These are phyloP conservation scores for Oryza rufipogon DNA, from an alignment of 176 grass and related monocot species.

Conservation along the genomic window DNA sequence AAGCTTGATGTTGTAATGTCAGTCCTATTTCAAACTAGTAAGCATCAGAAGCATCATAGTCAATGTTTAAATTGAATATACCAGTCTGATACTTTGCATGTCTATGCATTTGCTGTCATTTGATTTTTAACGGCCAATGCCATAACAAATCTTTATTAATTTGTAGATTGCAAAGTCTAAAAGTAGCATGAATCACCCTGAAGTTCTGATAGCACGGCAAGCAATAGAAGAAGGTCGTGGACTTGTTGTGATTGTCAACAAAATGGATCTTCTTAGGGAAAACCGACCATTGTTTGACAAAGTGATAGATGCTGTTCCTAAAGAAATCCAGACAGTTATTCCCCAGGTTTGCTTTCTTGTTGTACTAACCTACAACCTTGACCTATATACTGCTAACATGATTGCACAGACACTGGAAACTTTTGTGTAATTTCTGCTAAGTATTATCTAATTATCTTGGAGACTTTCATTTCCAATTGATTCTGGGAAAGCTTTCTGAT, in stretches of 20 bases:
- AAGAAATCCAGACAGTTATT: slow-evolving; percentile 91
- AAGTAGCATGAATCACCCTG: slow-evolving; percentile 85
- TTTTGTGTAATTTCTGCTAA: no score
- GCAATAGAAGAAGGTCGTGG: slow-evolving; percentile 96
- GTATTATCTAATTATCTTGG: no score
- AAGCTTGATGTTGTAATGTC: slow-evolving; percentile 19
- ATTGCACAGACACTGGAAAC: no score
- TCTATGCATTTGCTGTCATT: slow-evolving; percentile 23
- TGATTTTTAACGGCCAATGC: slow-evolving; percentile 12
- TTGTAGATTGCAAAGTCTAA: slow-evolving; percentile 82
- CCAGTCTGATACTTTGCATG: neutral
- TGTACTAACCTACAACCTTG: no score
- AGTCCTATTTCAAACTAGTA: slow-evolving; percentile 28
- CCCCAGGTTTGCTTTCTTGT: slow-evolving; percentile 59
- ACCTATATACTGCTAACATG: no score
- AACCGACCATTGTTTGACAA: slow-evolving; percentile 62
- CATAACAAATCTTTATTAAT: slow-evolving; percentile 34
- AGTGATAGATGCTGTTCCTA: slow-evolving; percentile 76
- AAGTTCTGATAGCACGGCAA: slow-evolving; percentile 88
- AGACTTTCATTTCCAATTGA: no score
- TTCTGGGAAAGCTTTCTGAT: no score
- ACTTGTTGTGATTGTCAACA: slow-evolving; percentile 89
- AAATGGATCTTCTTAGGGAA: slow-evolving; percentile 96
- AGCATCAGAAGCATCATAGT: neutral
- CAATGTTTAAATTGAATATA: slow-evolving; percentile 15